Evolutionary conservation across 306 rosid genomes (phyloP).

Genomic region (Fagus crenata): DNA sequence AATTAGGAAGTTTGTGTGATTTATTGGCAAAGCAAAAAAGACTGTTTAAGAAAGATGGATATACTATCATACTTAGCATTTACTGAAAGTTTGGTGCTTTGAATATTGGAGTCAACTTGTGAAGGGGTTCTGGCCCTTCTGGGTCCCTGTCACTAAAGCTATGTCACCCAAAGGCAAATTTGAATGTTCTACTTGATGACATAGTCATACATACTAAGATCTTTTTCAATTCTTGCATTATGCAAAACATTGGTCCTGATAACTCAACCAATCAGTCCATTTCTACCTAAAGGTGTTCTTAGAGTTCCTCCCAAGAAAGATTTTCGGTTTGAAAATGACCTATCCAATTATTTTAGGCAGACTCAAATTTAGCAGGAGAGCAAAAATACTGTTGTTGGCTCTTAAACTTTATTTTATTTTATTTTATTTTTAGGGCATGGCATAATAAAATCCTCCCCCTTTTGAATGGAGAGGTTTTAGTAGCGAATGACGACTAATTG

Average conservation of each 20-base stretch:
- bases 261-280: neutral
- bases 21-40: neutral
- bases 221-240: neutral
- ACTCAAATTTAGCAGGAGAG: neutral
- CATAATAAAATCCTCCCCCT: no score
- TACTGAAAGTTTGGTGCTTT: neutral
- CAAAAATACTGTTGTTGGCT: neutral
- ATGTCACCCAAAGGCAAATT: neutral
- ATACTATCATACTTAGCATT: neutral
- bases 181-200: neutral
- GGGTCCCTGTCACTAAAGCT: neutral
- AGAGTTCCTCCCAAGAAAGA: neutral
- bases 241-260: neutral
- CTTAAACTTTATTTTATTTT: neutral
- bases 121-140: neutral
- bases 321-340: conserved; percentile 1
- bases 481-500: no score
- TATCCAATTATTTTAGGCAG: neutral
- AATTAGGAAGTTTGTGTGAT: neutral
- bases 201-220: neutral
- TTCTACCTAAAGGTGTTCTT: neutral
- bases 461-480: no score
- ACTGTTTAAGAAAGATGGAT: no score
- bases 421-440: no score
- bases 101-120: neutral